Base-by-base conservation (phyloP, 768 basidiomycete species). In the Panaeolus papilionaceus region DNA sequence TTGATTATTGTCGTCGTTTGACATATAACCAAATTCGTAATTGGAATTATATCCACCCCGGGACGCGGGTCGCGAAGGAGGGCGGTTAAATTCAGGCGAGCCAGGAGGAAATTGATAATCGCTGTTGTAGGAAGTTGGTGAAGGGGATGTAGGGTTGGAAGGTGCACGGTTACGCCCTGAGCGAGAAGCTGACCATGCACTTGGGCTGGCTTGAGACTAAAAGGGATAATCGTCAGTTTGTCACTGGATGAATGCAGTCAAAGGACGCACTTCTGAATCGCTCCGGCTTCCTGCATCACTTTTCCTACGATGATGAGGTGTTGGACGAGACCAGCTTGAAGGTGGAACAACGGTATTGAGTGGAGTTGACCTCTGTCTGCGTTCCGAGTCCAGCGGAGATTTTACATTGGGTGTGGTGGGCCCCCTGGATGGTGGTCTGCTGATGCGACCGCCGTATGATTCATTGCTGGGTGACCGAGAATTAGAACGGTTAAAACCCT, bases 221-320 rank as follows among this genome's bases (percentile, higher is more conserved):
- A 37, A 39, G 58, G 42, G 72, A 63, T 33, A 63, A 33, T 0
- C 14, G 54, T 58, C 14, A 58, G 28, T 4, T 14, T 33, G 16
- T 9, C 16, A 3, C 6, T 14, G 0, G 47, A 58, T 37, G 10
- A 58, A 33, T 14, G 28, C 11, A 33, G 26, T 58, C 7, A 58
- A 51, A 28, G 64, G 44, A 70, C 85, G 63, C 49, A 92, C 93
- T 83, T 95, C 93, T 2, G 89, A 88, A 71, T 95, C 93, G 72
- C 93, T 94, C 37, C 84, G 80, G 68, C 84, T 85, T n/a, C 90
- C 90, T 10, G 91, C 92, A 71, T 92, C 86, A 68, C 93, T 94
- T 79, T 85, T 92, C 64, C 92, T 81, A 64, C 93, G 83, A 58
- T 84, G 79, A 6, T 90, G 89, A 14, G 92, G 92, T 16, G 82